Evolutionary conservation across 2,329 filamentous ascomycete genomes (phyloP).

Genomic region (Colletotrichum phormii): DNA sequence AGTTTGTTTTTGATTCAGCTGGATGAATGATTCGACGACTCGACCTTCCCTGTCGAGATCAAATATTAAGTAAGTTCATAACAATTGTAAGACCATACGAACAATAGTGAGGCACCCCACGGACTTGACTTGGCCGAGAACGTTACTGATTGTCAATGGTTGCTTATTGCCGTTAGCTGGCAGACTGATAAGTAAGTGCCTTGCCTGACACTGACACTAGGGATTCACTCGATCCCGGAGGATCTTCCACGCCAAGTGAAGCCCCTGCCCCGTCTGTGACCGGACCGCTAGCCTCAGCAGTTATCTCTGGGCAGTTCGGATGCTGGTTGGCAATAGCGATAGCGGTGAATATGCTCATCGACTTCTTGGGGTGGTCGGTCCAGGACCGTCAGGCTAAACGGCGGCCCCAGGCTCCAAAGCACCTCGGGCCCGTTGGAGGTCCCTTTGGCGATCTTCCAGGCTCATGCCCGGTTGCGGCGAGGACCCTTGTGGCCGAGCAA

Average conservation of each 20-base stretch:
- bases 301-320: neutral
- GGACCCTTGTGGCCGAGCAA: slow-evolving; percentile 34
- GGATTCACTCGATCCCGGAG: slow-evolving; percentile 22
- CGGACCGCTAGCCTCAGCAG: slow-evolving; percentile 24
- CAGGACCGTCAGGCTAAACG: slow-evolving; percentile 23
- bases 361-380: slow-evolving; percentile 13
- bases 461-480: slow-evolving; percentile 35
- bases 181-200: neutral
- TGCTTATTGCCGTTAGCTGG: slow-evolving; percentile 28
- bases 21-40: slow-evolving; percentile 1
- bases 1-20: slow-evolving; percentile 13
- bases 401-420: slow-evolving; percentile 16
- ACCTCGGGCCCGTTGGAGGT: slow-evolving; percentile 23
- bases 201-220: neutral
- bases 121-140: neutral
- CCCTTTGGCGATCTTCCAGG: slow-evolving; percentile 35
- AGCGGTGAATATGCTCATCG: slow-evolving; percentile 26
- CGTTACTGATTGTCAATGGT: slow-evolving; percentile 9
- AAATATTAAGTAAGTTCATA: neutral
- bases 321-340: slow-evolving; percentile 26
- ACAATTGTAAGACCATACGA: neutral
- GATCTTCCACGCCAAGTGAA: slow-evolving; percentile 36
- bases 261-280: slow-evolving; percentile 28
- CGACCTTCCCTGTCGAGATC: neutral
- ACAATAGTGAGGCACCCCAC: neutral